Evolutionary conservation across 768 basidiomycete genomes (phyloP).

Genomic region (Mycena crocata): DNA sequence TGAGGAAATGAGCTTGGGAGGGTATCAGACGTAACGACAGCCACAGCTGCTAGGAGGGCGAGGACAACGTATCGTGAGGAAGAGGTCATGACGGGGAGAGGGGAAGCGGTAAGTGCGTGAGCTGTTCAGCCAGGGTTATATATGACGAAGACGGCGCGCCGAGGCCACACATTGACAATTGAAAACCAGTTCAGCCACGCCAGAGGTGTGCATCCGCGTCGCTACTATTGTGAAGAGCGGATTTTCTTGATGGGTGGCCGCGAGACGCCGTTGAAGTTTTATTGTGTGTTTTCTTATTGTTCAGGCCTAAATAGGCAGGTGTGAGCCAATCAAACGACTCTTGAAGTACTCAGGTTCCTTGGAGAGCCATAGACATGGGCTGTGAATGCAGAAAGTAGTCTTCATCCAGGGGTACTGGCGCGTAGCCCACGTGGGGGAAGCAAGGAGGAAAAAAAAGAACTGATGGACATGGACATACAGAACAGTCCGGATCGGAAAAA

Average conservation of each 20-base stretch:
- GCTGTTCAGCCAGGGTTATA: constrained; percentile 4
- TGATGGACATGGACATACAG: too few species aligned
- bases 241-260: too few species aligned
- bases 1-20: constrained; percentile 62
- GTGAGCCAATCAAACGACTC: too few species aligned
- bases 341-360: too few species aligned
- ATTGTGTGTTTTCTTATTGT: constrained; percentile 25
- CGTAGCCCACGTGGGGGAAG: too few species aligned
- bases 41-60: constrained; percentile 37
- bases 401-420: too few species aligned
- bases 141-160: background rate
- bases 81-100: constrained; percentile 36
- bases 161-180: constrained; percentile 19
- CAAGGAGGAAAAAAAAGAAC: too few species aligned
- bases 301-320: constrained; percentile 16
- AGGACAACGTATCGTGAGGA: constrained; percentile 41
- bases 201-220: background rate
- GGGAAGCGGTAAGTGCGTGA: constrained; percentile 1
- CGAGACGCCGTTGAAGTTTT: background rate
- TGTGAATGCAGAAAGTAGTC: too few species aligned
- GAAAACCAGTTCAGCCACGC: constrained; percentile 5
- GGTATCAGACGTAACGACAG: constrained; percentile 39
- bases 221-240: constrained; percentile 14
- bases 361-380: too few species aligned
- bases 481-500: too few species aligned